A percentile compares a stretch with the other conserved stretches of the same genome.
These are phyloP conservation scores for Castanea mollissima DNA, from an alignment of 306 rosid species.

Conservation along the genomic window DNA sequence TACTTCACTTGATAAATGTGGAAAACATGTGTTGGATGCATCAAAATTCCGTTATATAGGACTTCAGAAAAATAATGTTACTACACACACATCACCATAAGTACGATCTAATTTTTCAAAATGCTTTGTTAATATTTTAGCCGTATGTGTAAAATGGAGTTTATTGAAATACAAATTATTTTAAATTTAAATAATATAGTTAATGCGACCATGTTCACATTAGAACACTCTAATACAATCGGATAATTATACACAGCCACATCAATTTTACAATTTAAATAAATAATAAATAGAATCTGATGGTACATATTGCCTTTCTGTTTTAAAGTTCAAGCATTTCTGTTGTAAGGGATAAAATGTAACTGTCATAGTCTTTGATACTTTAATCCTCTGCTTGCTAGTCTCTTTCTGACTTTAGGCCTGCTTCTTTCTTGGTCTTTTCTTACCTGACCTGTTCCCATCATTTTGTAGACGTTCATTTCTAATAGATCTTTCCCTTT, in stretches of 20 bases:
- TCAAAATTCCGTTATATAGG: neutral
- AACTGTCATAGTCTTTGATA: neutral
- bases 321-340: neutral
- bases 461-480: neutral
- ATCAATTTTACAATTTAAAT: neutral
- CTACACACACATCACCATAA: neutral
- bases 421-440: neutral
- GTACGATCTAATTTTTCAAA: neutral
- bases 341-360: neutral
- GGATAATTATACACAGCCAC: neutral
- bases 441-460: neutral
- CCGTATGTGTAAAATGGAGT: neutral
- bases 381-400: neutral
- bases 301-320: neutral
- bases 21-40: constrained; percentile 13
- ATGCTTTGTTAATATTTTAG: neutral
- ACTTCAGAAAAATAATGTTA: no score
- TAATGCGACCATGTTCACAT: neutral
- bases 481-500: neutral
- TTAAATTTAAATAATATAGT: neutral
- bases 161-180: neutral
- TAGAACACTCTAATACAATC: neutral
- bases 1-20: constrained; percentile 24
- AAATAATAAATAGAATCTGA: neutral
- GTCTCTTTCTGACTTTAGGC: neutral